Percentiles rank a stretch among this genome's conserved stretches.
Evolutionary conservation across 2,329 filamentous ascomycete species (phyloP).

Genomic region (Penicillium sp.): DNA sequence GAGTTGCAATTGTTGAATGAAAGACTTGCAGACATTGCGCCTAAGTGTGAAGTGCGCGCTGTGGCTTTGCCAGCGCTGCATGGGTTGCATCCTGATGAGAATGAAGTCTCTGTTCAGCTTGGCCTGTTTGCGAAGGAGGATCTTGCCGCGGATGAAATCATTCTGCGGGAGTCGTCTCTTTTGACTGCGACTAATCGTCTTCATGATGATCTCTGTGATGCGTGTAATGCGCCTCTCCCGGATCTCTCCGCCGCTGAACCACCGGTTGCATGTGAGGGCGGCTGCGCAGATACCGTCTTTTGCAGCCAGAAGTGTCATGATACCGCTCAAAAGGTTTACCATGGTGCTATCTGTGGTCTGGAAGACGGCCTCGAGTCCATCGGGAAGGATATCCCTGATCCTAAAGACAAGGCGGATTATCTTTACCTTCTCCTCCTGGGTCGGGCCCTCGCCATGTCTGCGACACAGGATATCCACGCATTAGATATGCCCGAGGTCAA

Average conservation of each 20-base stretch:
- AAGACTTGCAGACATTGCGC: constrained; percentile 62
- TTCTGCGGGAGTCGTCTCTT: constrained; percentile 77
- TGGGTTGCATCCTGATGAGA: constrained; percentile 17
- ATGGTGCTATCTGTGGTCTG: constrained; percentile 53
- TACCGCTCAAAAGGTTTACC: constrained; percentile 52
- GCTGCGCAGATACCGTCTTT: constrained; percentile 56
- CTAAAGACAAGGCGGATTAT: constrained; percentile 53
- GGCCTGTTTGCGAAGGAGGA: constrained; percentile 84
- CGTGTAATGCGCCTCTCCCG: constrained; percentile 71
- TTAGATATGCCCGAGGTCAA: constrained; percentile 56
- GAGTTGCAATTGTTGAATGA: constrained; percentile 64
- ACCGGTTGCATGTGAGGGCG: constrained; percentile 45
- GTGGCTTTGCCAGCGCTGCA: constrained; percentile 69
- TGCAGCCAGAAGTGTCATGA: constrained; percentile 54
- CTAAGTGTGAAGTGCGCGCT: constrained; percentile 73
- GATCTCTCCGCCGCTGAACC: constrained; percentile 42
- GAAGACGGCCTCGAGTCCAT: constrained; percentile 50
- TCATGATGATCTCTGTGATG: constrained; percentile 82
- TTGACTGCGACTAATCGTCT: constrained; percentile 84
- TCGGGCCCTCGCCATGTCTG: constrained; percentile 56
- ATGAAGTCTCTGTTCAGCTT: constrained; percentile 60
- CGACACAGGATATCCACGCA: constrained; percentile 53
- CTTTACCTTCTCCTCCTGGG: constrained; percentile 57
- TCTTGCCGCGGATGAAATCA: constrained; percentile 66
- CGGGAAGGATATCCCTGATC: constrained; percentile 52